phyloP scores from a whole-genome alignment of 805 yeast genomes.

The Candida tammaniensis region DNA sequence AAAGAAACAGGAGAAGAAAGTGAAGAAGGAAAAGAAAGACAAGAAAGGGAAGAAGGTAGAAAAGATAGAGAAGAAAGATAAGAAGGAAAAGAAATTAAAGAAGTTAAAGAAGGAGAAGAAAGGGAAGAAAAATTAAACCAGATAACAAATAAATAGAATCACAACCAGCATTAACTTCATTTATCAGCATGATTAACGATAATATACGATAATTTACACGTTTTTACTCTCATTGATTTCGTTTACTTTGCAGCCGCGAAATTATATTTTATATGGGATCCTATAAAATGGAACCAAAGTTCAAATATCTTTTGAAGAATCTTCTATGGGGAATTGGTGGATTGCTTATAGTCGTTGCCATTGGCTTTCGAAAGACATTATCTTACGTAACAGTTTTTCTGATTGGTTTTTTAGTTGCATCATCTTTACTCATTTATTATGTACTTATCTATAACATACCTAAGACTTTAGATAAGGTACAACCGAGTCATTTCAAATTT shows the following conservation, averaged over 20 bases:
- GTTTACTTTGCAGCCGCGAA: too few species aligned
- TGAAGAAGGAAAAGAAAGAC: slow-evolving; percentile 13
- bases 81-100: slow-evolving; percentile 19
- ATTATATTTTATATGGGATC: too few species aligned
- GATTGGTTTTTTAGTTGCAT: slow-evolving; percentile 4
- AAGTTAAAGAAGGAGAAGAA: slow-evolving; percentile 20
- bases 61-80: slow-evolving; percentile 9
- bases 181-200: too few species aligned
- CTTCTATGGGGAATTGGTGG: background rate
- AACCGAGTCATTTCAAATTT: slow-evolving; percentile 7
- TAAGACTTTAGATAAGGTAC: background rate
- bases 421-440: slow-evolving; percentile 2
- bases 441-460: slow-evolving; percentile 6
- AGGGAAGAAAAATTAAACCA: slow-evolving; percentile 15
- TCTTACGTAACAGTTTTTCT: slow-evolving; percentile 1
- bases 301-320: too few species aligned
- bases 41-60: slow-evolving; percentile 4
- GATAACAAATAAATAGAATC: slow-evolving; percentile 15
- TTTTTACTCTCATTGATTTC: too few species aligned
- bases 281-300: too few species aligned
- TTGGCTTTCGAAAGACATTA: background rate
- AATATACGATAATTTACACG: too few species aligned
- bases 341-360: background rate
- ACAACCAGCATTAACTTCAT: too few species aligned
- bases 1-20: slow-evolving; percentile 14